Evolutionary conservation across 2,329 filamentous ascomycete genomes (phyloP).

Genomic region (Hortaea sp.): DNA sequence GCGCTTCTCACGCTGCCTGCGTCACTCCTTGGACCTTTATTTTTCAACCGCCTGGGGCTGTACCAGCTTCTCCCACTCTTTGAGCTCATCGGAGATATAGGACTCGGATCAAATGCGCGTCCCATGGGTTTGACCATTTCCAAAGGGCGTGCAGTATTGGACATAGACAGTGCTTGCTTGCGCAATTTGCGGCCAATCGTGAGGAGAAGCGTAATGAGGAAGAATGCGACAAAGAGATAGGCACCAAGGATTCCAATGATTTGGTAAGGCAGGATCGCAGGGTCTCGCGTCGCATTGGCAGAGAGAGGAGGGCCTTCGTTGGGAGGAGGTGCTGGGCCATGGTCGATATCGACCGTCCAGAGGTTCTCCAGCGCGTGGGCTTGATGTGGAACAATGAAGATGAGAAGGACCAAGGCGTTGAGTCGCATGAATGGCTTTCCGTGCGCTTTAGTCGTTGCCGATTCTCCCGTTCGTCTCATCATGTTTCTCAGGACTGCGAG

Average conservation of each 20-base stretch:
- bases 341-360: slow-evolving; percentile 40
- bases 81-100: slow-evolving; percentile 19
- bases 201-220: slow-evolving; percentile 55
- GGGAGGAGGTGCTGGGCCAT: slow-evolving; percentile 48
- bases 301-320: slow-evolving; percentile 53
- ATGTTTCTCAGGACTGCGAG: background rate
- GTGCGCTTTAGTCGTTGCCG: too few species aligned
- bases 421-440: too few species aligned
- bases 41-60: slow-evolving; percentile 13
- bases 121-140: slow-evolving; percentile 45
- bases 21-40: slow-evolving; percentile 14
- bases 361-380: slow-evolving; percentile 14
- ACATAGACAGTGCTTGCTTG: slow-evolving; percentile 36
- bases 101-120: slow-evolving; percentile 25
- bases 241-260: slow-evolving; percentile 75
- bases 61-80: slow-evolving; percentile 17
- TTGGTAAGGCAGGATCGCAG: slow-evolving; percentile 63
- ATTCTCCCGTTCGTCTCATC: too few species aligned
- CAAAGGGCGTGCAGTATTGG: slow-evolving; percentile 39
- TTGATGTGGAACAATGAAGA: slow-evolving; percentile 8
- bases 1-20: slow-evolving; percentile 17
- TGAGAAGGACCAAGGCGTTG: slow-evolving; percentile 8
- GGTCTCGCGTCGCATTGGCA: slow-evolving; percentile 49
- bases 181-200: slow-evolving; percentile 36
- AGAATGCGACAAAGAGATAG: slow-evolving; percentile 66